Percentiles rank a stretch among this genome's conserved stretches.
Conservation (phyloP, 2,329 filamentous ascomycete genomes). For the Sphaerostilbella broomeana region DNA sequence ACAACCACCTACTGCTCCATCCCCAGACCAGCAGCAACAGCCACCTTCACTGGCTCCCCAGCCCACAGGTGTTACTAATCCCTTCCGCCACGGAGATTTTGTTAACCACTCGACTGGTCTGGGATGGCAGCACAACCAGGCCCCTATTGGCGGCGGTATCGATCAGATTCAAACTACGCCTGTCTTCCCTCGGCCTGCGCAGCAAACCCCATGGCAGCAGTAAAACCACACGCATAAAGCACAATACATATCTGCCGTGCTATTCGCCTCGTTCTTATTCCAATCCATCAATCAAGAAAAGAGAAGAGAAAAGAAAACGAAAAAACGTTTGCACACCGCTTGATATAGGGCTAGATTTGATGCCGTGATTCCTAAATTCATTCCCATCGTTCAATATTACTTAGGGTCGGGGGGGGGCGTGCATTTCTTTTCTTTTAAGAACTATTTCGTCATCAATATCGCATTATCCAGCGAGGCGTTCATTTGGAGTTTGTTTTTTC, state of each 20-base stretch:
- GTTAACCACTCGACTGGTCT: conserved; percentile 82
- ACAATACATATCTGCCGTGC: too few species aligned
- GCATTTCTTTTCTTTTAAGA: conserved; percentile 7
- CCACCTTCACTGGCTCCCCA: conserved; percentile 57
- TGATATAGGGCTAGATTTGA: too few species aligned
- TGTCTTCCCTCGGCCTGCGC: conserved; percentile 76
- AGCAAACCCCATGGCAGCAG: conserved; percentile 56
- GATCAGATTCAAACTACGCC: conserved; percentile 74
- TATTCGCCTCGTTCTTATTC: too few species aligned
- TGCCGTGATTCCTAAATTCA: too few species aligned
- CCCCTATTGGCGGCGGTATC: conserved; percentile 73
- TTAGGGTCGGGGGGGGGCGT: too few species aligned
- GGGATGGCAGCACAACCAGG: conserved; percentile 77
- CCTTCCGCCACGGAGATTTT: conserved; percentile 86
- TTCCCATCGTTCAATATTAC: too few species aligned
- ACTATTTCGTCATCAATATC: conserved; percentile 6
- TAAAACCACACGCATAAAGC: too few species aligned
- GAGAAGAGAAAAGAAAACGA: too few species aligned
- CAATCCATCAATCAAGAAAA: too few species aligned
- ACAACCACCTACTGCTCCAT: conserved; percentile 20
- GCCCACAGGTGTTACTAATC: conserved; percentile 84
- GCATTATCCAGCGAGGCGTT: conserved; percentile 15
- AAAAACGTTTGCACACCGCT: too few species aligned
- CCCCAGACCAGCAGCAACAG: conserved; percentile 41
- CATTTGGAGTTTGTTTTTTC: conserved; percentile 7